Percentiles rank a stretch among this genome's conserved stretches.
These are phyloP conservation scores for Leccinum fibrillosum DNA, from an alignment of 768 basidiomycete species.

Conservation along the genomic window DNA sequence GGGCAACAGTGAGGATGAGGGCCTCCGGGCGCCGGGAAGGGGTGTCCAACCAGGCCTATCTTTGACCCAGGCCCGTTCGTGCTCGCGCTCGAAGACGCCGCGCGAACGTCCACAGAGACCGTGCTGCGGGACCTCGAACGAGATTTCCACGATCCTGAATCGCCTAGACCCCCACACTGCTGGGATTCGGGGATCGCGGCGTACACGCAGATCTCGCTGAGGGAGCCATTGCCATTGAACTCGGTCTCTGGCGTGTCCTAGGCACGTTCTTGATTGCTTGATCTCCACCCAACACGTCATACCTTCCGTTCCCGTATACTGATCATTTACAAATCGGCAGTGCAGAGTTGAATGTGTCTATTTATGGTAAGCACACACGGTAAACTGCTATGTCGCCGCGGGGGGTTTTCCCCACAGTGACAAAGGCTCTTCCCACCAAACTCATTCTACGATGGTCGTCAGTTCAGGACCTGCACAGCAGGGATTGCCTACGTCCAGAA, in stretches of 20 bases:
- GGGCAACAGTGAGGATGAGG: no score
- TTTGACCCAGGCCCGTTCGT: no score
- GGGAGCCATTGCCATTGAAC: slow-evolving; percentile 45
- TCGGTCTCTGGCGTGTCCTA: slow-evolving; percentile 60
- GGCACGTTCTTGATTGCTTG: slow-evolving; percentile 37
- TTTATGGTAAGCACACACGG: background rate
- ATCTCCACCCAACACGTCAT: background rate
- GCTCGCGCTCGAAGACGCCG: no score
- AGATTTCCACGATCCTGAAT: no score
- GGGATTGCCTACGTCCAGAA: slow-evolving; percentile 5
- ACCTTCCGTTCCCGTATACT: background rate
- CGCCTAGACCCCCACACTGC: no score
- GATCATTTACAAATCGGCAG: background rate
- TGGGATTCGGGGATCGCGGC: no score
- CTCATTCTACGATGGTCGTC: slow-evolving; percentile 8
- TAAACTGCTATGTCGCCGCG: no score
- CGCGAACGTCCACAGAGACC: no score
- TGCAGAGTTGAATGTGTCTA: background rate
- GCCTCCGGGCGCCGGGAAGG: no score
- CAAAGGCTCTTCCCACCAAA: background rate
- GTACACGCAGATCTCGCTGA: slow-evolving; percentile 54
- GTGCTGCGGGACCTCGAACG: no score
- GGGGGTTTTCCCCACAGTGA: slow-evolving; percentile 2
- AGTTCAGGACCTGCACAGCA: background rate
- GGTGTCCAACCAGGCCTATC: no score